Conservation (phyloP, 805 yeast genomes). For the Saccharomyces eubayanus region DNA sequence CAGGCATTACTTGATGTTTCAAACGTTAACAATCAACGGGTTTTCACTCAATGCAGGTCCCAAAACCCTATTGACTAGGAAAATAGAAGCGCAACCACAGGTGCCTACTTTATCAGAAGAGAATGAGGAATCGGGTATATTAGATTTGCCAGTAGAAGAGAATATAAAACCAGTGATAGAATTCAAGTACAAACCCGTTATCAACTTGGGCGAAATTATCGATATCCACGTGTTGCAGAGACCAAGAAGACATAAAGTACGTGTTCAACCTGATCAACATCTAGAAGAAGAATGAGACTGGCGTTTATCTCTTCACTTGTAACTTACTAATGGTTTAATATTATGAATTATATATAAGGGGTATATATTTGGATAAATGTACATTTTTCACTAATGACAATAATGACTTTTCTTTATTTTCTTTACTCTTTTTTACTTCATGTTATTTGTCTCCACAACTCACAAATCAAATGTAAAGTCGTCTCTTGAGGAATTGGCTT, state of each 20-base stretch:
- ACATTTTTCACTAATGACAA: neutral
- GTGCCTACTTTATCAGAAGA: slow-evolving; percentile 3
- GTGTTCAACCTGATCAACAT: neutral
- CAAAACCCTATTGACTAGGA: slow-evolving; percentile 2
- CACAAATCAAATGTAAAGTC: slow-evolving; percentile 4
- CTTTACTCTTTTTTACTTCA: neutral
- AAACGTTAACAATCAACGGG: neutral
- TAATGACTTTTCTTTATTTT: slow-evolving; percentile 1
- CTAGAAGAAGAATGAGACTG: neutral
- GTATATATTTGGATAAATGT: neutral
- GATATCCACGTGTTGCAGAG: slow-evolving; percentile 26
- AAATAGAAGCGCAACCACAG: slow-evolving; percentile 1
- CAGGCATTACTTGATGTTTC: slow-evolving; percentile 18
- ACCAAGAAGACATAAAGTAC: slow-evolving; percentile 21
- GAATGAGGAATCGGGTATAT: slow-evolving; percentile 3
- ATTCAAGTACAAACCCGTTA: slow-evolving; percentile 17
- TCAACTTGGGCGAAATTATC: slow-evolving; percentile 22
- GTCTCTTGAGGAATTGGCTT: neutral
- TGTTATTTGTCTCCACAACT: neutral
- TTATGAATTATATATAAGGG: neutral
- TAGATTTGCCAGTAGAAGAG: slow-evolving; percentile 2
- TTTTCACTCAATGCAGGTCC: slow-evolving; percentile 1
- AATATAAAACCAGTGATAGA: slow-evolving; percentile 21
- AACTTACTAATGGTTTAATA: neutral
- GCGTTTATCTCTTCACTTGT: neutral